Evolutionary conservation across 1,284 basidiomycete genomes (phyloP), one percentile per base, ranked within the genome.

Genomic region (Cutaneotrichosporon sp.): DNA sequence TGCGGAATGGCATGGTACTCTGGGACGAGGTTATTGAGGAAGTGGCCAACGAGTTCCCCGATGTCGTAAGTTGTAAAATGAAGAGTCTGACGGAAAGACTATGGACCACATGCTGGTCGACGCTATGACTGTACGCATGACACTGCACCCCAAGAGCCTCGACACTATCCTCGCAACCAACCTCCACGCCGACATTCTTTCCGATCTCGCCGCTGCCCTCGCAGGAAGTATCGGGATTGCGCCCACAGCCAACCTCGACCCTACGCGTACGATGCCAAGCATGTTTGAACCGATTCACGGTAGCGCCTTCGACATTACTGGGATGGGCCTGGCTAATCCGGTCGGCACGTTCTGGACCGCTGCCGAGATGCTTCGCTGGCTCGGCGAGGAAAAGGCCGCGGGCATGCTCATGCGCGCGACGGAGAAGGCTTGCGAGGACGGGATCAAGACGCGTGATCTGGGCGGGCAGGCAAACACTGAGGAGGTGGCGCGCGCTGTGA

Each of bases 121-220:
- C 69, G 81, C 81, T 31, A 71, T 83, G 64, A 78, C 75, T 0
- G 84, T 79, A 65, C 84, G 69, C 75, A 85, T 86, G 72, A 84
- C 86, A 9, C 79, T 81, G 34, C 75, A 83, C 22, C 85, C 85
- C 3, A 80, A 84, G 60, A 82, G 68, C 63, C 95, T 91, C 75
- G 92, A 96, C 79, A 91, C 95, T 49, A 90, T 92, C 85, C 91
- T 95, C 53, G 92, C 91, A 30, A 97, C 96, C 31, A 99, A 99
- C 81, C 87, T 99, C 32, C 99, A 99, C 79, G 96, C 97, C 22
- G 96, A 99, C 82, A 99, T 99, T 76, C 85, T 99, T 69, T 97
- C 93, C 90, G 95, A 86, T 68, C 80, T 86, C 26, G 85, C 83
- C 2, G 83, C 85, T 4, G 85, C 85, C 1, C 82, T 84, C 50